These are phyloP conservation scores for Gorgonomyces haynaldii DNA, from an alignment of 192 early-diverging fungal species.

Conservation along the genomic window DNA sequence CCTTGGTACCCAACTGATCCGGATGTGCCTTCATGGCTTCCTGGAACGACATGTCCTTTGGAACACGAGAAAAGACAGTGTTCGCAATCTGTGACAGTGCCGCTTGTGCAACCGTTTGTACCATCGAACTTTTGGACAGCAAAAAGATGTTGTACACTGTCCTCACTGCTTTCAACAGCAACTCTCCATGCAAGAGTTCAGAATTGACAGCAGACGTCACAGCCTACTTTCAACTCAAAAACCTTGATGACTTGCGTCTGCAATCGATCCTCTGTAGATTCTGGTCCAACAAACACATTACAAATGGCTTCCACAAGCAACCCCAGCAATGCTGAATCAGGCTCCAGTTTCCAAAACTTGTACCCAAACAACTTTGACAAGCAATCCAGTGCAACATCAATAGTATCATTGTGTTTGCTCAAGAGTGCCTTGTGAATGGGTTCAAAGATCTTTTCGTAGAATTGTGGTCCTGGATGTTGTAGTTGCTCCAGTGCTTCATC, in stretches of 20 bases:
- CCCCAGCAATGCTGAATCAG: slow-evolving; percentile 28
- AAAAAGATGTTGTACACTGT: slow-evolving; percentile 84
- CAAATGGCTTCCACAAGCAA: slow-evolving; percentile 64
- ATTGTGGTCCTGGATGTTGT: no score
- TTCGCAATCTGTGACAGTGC: slow-evolving; percentile 83
- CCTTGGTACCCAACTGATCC: slow-evolving; percentile 3
- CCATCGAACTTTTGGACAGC: slow-evolving; percentile 52
- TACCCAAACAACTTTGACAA: slow-evolving; percentile 6
- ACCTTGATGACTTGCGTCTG: slow-evolving; percentile 83
- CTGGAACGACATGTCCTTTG: slow-evolving; percentile 15
- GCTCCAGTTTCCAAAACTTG: slow-evolving; percentile 2
- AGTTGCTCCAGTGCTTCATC: no score
- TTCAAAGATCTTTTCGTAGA: background rate
- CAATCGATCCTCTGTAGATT: slow-evolving; percentile 69
- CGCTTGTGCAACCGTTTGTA: slow-evolving; percentile 69
- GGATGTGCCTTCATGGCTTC: slow-evolving; percentile 2
- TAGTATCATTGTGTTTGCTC: background rate
- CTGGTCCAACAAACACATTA: slow-evolving; percentile 50
- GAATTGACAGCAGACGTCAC: slow-evolving; percentile 58
- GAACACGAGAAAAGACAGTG: slow-evolving; percentile 63
- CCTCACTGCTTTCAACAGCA: slow-evolving; percentile 68
- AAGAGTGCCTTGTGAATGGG: background rate
- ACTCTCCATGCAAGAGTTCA: slow-evolving; percentile 54
- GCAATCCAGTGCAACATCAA: slow-evolving; percentile 1
- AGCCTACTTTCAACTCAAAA: slow-evolving; percentile 62